These are phyloP conservation scores for Neofusicoccum sp. DNA, from an alignment of 2,329 filamentous ascomycete genomes.

Conservation along the genomic window DNA sequence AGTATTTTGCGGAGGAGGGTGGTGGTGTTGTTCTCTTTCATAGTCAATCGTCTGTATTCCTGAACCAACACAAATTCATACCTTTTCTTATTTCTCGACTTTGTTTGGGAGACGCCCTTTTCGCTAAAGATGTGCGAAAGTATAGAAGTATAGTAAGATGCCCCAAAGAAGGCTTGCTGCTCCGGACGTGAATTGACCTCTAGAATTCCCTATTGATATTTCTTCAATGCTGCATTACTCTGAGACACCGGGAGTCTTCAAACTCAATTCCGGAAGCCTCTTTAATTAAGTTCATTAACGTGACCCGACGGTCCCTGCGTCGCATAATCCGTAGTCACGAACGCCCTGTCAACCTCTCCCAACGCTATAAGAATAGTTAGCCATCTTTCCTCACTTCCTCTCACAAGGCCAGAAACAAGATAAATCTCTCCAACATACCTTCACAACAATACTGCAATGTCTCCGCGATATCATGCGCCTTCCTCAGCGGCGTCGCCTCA, in stretches of 20 bases:
- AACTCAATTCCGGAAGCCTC: not conserved
- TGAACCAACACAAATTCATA: too few species aligned
- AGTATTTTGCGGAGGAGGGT: too few species aligned
- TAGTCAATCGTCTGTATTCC: too few species aligned
- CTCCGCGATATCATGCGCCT: constrained; percentile 63
- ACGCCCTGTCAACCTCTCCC: constrained; percentile 55
- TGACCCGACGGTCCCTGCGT: constrained; percentile 46
- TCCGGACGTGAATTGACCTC: too few species aligned
- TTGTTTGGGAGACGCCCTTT: too few species aligned
- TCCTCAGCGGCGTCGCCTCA: constrained; percentile 54
- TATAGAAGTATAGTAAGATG: too few species aligned
- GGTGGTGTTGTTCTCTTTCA: too few species aligned
- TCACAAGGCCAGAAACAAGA: constrained; percentile 27
- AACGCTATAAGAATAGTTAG: constrained; percentile 30
- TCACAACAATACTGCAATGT: constrained; percentile 66
- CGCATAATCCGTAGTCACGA: constrained; percentile 55
- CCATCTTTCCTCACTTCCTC: constrained; percentile 33
- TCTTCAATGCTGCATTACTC: too few species aligned
- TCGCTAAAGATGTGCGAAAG: too few species aligned
- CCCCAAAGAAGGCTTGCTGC: too few species aligned
- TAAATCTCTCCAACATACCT: constrained; percentile 31
- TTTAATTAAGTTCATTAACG: constrained; percentile 30
- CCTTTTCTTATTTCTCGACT: too few species aligned
- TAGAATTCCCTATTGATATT: too few species aligned
- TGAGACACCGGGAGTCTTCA: not conserved